A percentile compares a stretch with the other conserved stretches of the same genome.
phyloP scores from a whole-genome alignment of 768 basidiomycete species.

The Pholiota conissans region DNA sequence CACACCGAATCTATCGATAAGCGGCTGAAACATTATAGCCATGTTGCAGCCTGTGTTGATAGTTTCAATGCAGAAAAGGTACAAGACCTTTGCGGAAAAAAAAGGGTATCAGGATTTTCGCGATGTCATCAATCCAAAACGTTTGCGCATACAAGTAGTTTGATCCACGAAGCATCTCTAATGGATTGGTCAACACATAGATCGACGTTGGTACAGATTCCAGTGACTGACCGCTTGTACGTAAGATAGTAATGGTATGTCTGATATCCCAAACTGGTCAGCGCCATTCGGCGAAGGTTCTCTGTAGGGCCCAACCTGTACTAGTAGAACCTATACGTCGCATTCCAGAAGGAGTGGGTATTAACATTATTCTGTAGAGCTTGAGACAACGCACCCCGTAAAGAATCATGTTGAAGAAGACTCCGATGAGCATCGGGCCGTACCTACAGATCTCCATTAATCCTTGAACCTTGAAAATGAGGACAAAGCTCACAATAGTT shows the following conservation, averaged over 20 bases:
- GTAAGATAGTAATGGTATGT: slow-evolving; percentile 37
- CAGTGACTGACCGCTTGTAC: slow-evolving; percentile 40
- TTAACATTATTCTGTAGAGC: not conserved
- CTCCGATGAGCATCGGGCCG: slow-evolving; percentile 47
- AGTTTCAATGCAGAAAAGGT: slow-evolving; percentile 42
- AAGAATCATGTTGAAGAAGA: slow-evolving; percentile 43
- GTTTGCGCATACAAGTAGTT: slow-evolving; percentile 30
- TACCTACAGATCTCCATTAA: slow-evolving; percentile 25
- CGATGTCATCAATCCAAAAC: not conserved
- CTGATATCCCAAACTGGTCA: slow-evolving; percentile 15
- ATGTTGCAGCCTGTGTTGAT: slow-evolving; percentile 45
- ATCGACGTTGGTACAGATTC: not conserved
- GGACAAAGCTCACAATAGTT: slow-evolving; percentile 27
- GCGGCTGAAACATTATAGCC: slow-evolving; percentile 45
- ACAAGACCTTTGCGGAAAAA: slow-evolving; percentile 33
- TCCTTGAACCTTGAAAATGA: not conserved
- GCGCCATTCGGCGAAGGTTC: not conserved
- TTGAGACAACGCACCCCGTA: slow-evolving; percentile 36
- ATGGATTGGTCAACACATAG: not conserved
- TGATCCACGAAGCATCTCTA: slow-evolving; percentile 45
- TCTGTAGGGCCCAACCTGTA: slow-evolving; percentile 28
- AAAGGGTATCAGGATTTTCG: not conserved
- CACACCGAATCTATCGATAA: slow-evolving; percentile 42
- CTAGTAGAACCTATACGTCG: slow-evolving; percentile 35
- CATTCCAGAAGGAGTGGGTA: not conserved